Conservation (phyloP, 2,329 filamentous ascomycete genomes). For the Bipolaris sorokiniana region DNA sequence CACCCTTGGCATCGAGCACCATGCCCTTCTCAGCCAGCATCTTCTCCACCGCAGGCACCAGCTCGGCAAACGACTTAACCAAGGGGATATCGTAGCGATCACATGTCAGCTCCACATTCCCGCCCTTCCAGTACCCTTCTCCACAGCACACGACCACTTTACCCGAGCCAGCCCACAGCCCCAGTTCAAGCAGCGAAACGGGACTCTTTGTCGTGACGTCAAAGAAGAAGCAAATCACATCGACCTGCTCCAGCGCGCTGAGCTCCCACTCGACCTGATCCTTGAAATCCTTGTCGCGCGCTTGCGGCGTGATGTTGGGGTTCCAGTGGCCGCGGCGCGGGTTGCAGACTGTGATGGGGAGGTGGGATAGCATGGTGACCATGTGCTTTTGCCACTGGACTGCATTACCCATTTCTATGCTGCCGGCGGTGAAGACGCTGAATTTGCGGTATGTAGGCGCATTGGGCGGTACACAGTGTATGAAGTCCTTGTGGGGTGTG, state of each 20-base stretch:
- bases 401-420: conserved; percentile 55
- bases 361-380: conserved; percentile 46
- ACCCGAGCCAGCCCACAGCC: conserved; percentile 55
- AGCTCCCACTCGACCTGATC: conserved; percentile 69
- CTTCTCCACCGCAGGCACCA: conserved; percentile 47
- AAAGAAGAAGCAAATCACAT: conserved; percentile 65
- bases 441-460: conserved; percentile 31
- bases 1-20: conserved; percentile 23
- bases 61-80: conserved; percentile 51
- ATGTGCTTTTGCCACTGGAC: conserved; percentile 62
- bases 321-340: conserved; percentile 66
- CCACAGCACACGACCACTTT: conserved; percentile 62
- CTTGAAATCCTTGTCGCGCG: conserved; percentile 52
- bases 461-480: conserved; percentile 26
- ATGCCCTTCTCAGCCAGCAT: conserved; percentile 42
- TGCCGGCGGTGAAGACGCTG: conserved; percentile 65
- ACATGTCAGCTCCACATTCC: conserved; percentile 67
- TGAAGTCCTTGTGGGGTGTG: conserved; percentile 18
- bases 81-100: conserved; percentile 53
- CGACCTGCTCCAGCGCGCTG: conserved; percentile 59
- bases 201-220: conserved; percentile 60
- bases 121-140: conserved; percentile 62
- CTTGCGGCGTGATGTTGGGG: conserved; percentile 56
- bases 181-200: conserved; percentile 66
- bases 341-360: conserved; percentile 63